Evolutionary conservation across 2,329 filamentous ascomycete genomes (phyloP).

Genomic region (Aureobasidium mangrovei): DNA sequence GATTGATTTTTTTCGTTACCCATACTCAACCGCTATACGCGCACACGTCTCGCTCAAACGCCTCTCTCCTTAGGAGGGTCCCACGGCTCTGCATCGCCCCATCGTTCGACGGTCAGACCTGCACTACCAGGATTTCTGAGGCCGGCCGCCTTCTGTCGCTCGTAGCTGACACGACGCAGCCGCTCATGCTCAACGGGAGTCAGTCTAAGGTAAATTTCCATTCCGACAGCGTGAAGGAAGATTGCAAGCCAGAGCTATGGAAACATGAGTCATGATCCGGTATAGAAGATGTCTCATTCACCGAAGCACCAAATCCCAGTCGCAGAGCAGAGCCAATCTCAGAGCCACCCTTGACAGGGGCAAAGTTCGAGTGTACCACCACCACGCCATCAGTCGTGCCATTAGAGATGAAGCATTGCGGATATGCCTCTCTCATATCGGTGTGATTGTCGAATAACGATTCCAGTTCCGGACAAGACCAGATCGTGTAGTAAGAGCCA

Average conservation of each 20-base stretch:
- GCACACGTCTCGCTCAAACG: too few species aligned
- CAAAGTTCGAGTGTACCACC: slow-evolving; percentile 23
- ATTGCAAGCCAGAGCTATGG: background rate
- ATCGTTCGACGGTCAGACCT: slow-evolving; percentile 37
- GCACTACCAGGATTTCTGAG: slow-evolving; percentile 41
- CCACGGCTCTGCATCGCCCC: slow-evolving; percentile 20
- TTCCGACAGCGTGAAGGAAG: background rate
- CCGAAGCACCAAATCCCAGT: background rate
- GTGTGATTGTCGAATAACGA: slow-evolving; percentile 29
- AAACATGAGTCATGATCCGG: background rate
- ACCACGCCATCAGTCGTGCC: slow-evolving; percentile 16
- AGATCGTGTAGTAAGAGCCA: slow-evolving; percentile 28
- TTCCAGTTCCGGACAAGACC: slow-evolving; percentile 43
- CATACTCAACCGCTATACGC: too few species aligned
- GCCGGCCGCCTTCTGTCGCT: slow-evolving; percentile 47
- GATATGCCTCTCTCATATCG: slow-evolving; percentile 30
- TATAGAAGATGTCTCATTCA: background rate
- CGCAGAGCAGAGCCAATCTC: background rate
- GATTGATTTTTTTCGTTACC: too few species aligned
- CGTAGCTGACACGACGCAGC: slow-evolving; percentile 47
- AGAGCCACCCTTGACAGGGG: background rate
- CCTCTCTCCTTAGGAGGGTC: background rate
- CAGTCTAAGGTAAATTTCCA: slow-evolving; percentile 36
- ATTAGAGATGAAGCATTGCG: slow-evolving; percentile 26
- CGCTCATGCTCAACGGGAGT: slow-evolving; percentile 48